These are phyloP conservation scores for Phanerodontia chrysosporium DNA, from an alignment of 768 basidiomycete genomes.

Conservation along the genomic window DNA sequence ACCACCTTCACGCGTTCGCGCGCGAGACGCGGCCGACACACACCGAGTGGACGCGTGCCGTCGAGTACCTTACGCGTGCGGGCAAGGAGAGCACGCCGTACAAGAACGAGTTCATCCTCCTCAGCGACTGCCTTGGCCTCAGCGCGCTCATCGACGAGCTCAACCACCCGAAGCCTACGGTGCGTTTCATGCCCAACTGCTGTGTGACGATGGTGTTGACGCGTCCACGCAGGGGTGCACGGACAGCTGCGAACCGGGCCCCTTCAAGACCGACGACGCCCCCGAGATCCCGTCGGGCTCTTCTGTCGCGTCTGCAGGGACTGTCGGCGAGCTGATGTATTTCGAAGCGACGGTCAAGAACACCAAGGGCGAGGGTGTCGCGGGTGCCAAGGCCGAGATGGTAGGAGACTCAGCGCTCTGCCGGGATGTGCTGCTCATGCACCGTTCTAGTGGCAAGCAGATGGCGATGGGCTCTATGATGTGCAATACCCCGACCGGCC, in stretches of 20 bases:
- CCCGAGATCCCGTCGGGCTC: constrained; percentile 27
- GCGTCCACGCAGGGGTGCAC: constrained; percentile 24
- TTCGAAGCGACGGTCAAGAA: constrained; percentile 33
- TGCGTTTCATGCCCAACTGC: too few relatives aligned
- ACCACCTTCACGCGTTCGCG: constrained; percentile 34
- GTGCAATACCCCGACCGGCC: constrained; percentile 28
- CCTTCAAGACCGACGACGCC: constrained; percentile 31
- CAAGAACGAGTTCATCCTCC: constrained; percentile 37
- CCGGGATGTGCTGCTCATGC: background rate
- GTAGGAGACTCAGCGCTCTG: constrained; percentile 14
- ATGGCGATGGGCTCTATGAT: constrained; percentile 35
- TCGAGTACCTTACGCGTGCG: constrained; percentile 34
- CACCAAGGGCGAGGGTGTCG: constrained; percentile 29
- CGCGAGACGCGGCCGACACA: constrained; percentile 34
- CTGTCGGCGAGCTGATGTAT: constrained; percentile 31
- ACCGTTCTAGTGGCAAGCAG: constrained; percentile 33
- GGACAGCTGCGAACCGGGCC: constrained; percentile 31
- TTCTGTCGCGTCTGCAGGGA: constrained; percentile 20
- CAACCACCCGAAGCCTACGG: constrained; percentile 30
- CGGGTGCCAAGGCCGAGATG: constrained; percentile 31
- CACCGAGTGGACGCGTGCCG: constrained; percentile 33
- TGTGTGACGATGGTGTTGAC: too few relatives aligned
- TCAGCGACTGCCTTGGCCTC: constrained; percentile 35
- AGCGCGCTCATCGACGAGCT: constrained; percentile 35
- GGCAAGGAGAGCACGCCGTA: constrained; percentile 36